Conservation (phyloP, 1,284 basidiomycete species). For the Puccinia polysora region DNA sequence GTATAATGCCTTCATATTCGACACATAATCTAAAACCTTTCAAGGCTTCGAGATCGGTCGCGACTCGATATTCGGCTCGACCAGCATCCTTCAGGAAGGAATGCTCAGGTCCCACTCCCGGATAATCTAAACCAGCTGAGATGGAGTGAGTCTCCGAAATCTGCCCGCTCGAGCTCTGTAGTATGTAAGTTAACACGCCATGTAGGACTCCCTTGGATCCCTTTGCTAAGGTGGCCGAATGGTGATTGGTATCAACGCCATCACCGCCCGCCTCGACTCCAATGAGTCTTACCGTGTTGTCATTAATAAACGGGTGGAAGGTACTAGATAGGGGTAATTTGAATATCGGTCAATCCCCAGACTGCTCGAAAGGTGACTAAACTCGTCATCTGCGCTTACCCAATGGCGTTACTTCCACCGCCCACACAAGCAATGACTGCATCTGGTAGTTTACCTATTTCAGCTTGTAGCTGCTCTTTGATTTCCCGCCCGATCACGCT, state of each 20-base stretch:
- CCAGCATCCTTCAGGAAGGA: constrained; percentile 92
- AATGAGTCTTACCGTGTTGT: constrained; percentile 73
- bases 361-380: neutral
- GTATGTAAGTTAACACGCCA: constrained; percentile 88
- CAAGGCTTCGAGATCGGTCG: constrained; percentile 88
- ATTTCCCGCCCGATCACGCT: constrained; percentile 92
- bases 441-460: constrained; percentile 79
- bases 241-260: constrained; percentile 70
- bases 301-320: constrained; percentile 87
- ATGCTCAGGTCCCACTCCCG: constrained; percentile 90
- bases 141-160: constrained; percentile 96
- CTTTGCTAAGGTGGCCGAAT: constrained; percentile 85
- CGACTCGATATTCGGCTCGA: constrained; percentile 84
- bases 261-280: constrained; percentile 89
- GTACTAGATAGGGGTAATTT: constrained; percentile 54
- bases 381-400: too few relatives aligned
- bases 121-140: constrained; percentile 84
- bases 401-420: constrained; percentile 95
- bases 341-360: neutral
- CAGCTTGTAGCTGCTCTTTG: constrained; percentile 74
- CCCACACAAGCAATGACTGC: constrained; percentile 95
- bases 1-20: constrained; percentile 94
- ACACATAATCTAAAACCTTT: constrained; percentile 86
- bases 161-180: constrained; percentile 77
- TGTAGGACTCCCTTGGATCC: constrained; percentile 93